Conservation (phyloP, 768 basidiomycete genomes). For the Tubosaeta sp. region DNA sequence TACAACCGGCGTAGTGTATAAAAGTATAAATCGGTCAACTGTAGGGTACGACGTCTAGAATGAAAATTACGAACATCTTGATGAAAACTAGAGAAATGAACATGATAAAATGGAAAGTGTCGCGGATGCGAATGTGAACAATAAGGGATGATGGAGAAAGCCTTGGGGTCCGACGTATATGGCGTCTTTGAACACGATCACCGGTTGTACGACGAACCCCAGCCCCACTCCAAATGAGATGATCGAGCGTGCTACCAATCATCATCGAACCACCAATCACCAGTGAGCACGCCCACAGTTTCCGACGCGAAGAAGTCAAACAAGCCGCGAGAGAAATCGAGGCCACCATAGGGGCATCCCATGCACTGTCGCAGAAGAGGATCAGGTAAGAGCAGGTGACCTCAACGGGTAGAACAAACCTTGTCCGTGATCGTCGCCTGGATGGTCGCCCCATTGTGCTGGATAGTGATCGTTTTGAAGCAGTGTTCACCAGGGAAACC, state of each 20-base stretch:
- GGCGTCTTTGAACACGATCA: not conserved
- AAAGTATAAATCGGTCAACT: not conserved
- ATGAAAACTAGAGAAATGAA: not conserved
- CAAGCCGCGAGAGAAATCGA: conserved; percentile 66
- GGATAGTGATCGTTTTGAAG: conserved; percentile 57
- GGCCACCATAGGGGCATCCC: conserved; percentile 58
- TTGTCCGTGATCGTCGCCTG: conserved; percentile 56
- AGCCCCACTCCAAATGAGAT: not conserved
- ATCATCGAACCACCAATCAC: conserved; percentile 53
- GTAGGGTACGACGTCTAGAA: not conserved
- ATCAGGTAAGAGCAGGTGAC: not conserved
- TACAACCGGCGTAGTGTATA: not conserved
- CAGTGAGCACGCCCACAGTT: conserved; percentile 50
- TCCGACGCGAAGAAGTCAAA: conserved; percentile 54
- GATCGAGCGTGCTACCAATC: conserved; percentile 10
- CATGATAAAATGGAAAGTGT: no score
- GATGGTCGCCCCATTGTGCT: conserved; percentile 48
- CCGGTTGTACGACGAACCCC: not conserved
- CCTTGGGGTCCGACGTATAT: not conserved
- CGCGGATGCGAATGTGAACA: not conserved
- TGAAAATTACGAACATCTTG: not conserved
- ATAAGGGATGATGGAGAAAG: not conserved
- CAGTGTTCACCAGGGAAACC: conserved; percentile 65
- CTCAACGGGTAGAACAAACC: conserved; percentile 32
- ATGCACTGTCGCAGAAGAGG: conserved; percentile 44